Conservation (phyloP, 352 stramenopile genomes). For the Pythium sukuiense region DNA sequence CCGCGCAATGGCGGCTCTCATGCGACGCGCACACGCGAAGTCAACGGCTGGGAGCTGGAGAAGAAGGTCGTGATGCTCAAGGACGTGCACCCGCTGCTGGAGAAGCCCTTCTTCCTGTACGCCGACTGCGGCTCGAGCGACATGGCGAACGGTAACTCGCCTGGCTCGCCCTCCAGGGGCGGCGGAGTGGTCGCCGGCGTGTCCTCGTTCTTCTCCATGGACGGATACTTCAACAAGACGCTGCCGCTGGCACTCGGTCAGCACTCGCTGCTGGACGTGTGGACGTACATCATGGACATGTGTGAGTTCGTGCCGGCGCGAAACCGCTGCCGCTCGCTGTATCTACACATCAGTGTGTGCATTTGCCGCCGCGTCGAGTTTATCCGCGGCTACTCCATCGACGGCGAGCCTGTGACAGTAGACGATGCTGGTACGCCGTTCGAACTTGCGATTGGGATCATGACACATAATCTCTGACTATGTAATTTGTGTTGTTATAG, state of each 20-base stretch:
- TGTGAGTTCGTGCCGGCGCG: conserved; percentile 72
- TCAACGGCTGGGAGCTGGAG: conserved; percentile 79
- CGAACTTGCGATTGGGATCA: neutral
- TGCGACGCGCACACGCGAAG: conserved; percentile 39
- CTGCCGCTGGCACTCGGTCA: conserved; percentile 66
- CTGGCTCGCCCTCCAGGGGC: conserved; percentile 25
- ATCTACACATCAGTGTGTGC: conserved; percentile 67
- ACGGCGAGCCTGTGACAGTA: conserved; percentile 52
- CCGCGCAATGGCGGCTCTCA: conserved; percentile 16
- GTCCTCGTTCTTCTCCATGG: conserved; percentile 33
- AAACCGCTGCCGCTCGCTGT: conserved; percentile 68
- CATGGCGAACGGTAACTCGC: neutral
- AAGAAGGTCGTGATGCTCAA: conserved; percentile 71
- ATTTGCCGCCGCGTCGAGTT: conserved; percentile 82
- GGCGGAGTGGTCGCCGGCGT: conserved; percentile 7
- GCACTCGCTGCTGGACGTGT: conserved; percentile 71
- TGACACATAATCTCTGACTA: neutral
- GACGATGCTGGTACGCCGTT: conserved; percentile 34
- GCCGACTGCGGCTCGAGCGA: conserved; percentile 50
- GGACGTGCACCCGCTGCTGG: conserved; percentile 61
- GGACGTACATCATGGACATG: conserved; percentile 84
- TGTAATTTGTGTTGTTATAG: conserved; percentile 26
- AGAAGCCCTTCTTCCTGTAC: conserved; percentile 77
- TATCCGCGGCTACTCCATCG: conserved; percentile 60
- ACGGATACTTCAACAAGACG: conserved; percentile 79